A percentile compares a stretch with the other conserved stretches of the same genome.
These are phyloP conservation scores for Lecanoromycetidae sp. DNA, from an alignment of 2,329 filamentous ascomycete genomes.

Conservation along the genomic window DNA sequence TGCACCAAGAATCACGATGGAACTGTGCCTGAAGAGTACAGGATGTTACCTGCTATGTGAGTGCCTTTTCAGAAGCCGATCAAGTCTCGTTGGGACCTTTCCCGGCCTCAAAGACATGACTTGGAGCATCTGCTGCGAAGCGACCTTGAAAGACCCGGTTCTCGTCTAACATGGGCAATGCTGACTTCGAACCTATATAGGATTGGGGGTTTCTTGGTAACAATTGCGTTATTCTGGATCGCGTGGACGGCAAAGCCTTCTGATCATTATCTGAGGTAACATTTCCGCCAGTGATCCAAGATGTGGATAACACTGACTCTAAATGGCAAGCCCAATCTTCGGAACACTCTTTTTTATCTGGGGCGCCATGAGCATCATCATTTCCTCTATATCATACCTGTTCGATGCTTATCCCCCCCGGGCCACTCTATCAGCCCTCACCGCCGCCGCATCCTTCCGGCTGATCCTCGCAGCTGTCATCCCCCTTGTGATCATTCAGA, in stretches of 20 bases:
- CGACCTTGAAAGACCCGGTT: no score
- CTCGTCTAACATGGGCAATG: no score
- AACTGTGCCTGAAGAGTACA: slow-evolving; percentile 23
- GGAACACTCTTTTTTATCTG: slow-evolving; percentile 27
- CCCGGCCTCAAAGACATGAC: no score
- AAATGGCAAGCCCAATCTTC: slow-evolving; percentile 25
- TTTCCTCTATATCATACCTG: slow-evolving; percentile 27
- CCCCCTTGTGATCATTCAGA: slow-evolving; percentile 25
- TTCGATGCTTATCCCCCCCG: slow-evolving; percentile 29
- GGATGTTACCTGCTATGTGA: slow-evolving; percentile 27
- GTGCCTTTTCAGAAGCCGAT: no score
- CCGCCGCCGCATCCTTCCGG: slow-evolving; percentile 23
- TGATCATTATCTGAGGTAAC: slow-evolving; percentile 20
- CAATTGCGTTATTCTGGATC: slow-evolving; percentile 27
- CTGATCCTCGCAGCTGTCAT: slow-evolving; percentile 24
- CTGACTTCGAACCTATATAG: no score
- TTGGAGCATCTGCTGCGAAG: no score
- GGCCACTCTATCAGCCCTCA: slow-evolving; percentile 27
- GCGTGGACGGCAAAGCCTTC: slow-evolving; percentile 25
- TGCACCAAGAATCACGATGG: slow-evolving; percentile 10
- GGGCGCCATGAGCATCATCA: slow-evolving; percentile 24
- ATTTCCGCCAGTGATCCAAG: no score
- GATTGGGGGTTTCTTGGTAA: slow-evolving; percentile 24
- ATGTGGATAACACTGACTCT: no score
- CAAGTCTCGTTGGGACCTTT: no score